Base-by-base conservation (phyloP, 192 early-diverging fungal genomes). In the Podila horticola region DNA sequence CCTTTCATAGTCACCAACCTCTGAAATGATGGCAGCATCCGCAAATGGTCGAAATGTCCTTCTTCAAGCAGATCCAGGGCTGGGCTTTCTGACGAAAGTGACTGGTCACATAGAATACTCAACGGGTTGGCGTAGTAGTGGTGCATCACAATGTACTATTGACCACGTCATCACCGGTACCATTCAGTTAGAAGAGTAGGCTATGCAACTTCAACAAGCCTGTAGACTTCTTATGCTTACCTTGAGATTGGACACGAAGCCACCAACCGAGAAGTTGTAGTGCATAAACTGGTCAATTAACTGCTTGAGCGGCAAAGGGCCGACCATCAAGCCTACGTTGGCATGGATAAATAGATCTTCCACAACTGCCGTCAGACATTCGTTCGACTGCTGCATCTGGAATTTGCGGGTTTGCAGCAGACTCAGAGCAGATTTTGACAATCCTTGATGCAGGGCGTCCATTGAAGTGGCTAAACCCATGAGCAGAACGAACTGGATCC, bases 401-500 rank as follows among this genome's bases (percentile, higher is more conserved):
- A 98, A 96, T 41, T 90, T 89, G 83, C 94, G 92, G 20, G 91
- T 90, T 51, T 91, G 91, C 36, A 98, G 83, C 72, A 92, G 79
- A 2, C 91, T 82, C 4, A 97, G 83, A 6, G 86, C 90, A 9
- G 91, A 87, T 62, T 93, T 95, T 8, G 94, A 86, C 20, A 97
- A 83, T 6, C 92, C 85, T 82, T 98, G 94, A 61, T 95, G 92
- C 9, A 98, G 30, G 11, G 89, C 89, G 24, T 97, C 94, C 30
- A 92, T 89, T 10, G 93, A 94, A 7, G 96, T 97, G 5, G 95
- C 94, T n/a, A 98, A 79, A 5, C 95, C 94, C 69, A 98, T 85
- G 0, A 97, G 66, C 19, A 97, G 75, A 1, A 94, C 89, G 67
- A 98, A 90, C 3, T 95, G 95, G 30, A 97, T 83, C 34, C 82